phyloP scores from a whole-genome alignment of 768 basidiomycete species.

The Galerina marginata region DNA sequence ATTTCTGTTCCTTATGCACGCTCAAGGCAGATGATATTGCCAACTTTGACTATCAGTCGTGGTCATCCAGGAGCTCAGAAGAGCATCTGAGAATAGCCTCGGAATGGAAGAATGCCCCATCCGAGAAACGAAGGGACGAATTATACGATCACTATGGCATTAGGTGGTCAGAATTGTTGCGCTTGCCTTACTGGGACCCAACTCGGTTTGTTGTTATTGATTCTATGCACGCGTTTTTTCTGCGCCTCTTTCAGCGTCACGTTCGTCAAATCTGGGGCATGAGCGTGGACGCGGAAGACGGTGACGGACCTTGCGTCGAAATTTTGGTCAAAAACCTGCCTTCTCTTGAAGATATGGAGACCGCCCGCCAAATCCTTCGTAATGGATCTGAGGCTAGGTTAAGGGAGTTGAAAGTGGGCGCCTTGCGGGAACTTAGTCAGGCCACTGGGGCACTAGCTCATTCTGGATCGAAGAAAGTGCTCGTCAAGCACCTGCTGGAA shows the following conservation, averaged over 20 bases:
- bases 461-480: background rate
- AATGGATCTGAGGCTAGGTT: background rate
- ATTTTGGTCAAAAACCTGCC: conserved; percentile 5
- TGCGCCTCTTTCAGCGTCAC: conserved; percentile 31
- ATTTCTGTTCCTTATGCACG: conserved; percentile 28
- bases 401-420: background rate
- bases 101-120: conserved; percentile 30
- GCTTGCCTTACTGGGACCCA: conserved; percentile 41
- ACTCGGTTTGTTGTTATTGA: conserved; percentile 32
- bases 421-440: conserved; percentile 1
- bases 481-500: background rate
- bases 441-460: background rate
- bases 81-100: conserved; percentile 24
- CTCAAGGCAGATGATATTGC: conserved; percentile 23
- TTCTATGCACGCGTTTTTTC: conserved; percentile 39
- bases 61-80: conserved; percentile 11
- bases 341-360: background rate
- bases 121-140: conserved; percentile 10
- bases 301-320: conserved; percentile 3
- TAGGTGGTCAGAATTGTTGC: conserved; percentile 23
- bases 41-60: conserved; percentile 25
- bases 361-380: conserved; percentile 4
- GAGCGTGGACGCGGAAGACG: conserved; percentile 10
- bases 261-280: conserved; percentile 27
- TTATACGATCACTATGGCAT: conserved; percentile 30